phyloP scores from a whole-genome alignment of 345 rosid species.

The Ceriops decandra region DNA sequence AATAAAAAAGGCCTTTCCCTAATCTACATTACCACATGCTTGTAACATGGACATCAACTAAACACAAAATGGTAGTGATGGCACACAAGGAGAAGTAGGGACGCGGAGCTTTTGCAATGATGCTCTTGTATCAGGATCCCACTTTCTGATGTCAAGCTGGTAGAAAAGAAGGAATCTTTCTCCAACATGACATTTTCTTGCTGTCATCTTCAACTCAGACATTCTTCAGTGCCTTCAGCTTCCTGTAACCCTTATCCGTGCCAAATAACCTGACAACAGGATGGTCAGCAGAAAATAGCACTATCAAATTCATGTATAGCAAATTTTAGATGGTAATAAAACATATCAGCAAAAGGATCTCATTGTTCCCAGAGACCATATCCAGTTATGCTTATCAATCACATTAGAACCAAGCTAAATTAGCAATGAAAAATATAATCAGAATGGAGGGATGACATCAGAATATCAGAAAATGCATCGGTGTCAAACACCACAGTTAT shows the following conservation, averaged over 20 bases:
- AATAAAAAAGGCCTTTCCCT: conserved; percentile 20
- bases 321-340: not conserved
- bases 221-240: conserved; percentile 64
- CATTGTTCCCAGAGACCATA: not conserved
- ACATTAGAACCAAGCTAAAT: not conserved
- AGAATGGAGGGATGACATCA: not conserved
- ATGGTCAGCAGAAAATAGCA: not conserved
- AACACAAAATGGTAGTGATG: conserved; percentile 19
- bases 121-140: conserved; percentile 13
- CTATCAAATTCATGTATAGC: not conserved
- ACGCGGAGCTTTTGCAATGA: conserved; percentile 21
- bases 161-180: conserved; percentile 18
- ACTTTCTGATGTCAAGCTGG: conserved; percentile 25
- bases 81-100: conserved; percentile 25
- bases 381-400: not conserved
- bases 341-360: not conserved
- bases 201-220: conserved; percentile 28
- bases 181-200: conserved; percentile 23
- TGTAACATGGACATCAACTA: conserved; percentile 22
- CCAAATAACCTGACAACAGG: conserved; percentile 70
- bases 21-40: conserved; percentile 24
- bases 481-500: no score
- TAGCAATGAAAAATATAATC: not conserved
- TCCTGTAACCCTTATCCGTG: conserved; percentile 90
- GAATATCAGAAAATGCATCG: no score